Evolutionary conservation across 2,329 filamentous ascomycete species (phyloP), one percentile per base, ranked within the genome.

Genomic region (Lasiodiplodia citricola): DNA sequence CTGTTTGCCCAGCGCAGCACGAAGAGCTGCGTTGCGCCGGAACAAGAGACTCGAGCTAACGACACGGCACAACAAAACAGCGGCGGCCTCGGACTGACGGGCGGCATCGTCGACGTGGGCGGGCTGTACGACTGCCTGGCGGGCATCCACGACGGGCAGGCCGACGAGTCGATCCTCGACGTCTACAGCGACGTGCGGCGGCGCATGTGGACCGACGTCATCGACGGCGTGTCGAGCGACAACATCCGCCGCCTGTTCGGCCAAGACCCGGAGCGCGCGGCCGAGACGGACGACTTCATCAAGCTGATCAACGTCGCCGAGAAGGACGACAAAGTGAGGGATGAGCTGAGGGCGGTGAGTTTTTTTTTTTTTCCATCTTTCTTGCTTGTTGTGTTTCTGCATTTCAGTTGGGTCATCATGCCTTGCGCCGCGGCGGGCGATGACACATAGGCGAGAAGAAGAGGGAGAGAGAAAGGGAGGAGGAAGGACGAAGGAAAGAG

Each of bases 31-130:
- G 7, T 10, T 31, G 31, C 31, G 31, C 31, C 31, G 31, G 31
- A 31, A 2, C 1, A 31, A 8, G 31, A 31, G 31, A 31, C 31
- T 10, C 25, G 10, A 5, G 25, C n/a, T 57, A 31, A 57, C 55
- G 7, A 21, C 18, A 4, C 1, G 1, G 3, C 5, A 4, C 14
- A 5, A 8, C 21, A 28, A 2, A 23, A 57, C 69, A 77, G 76
- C 77, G 88, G 88, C 56, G 88, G 88, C 0, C 79, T 90, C 18
- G 88, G 88, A 1, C 84, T 90, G 62, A 90, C 87, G 0, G 87
- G 88, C 6, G 88, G 88, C 0, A 87, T 91, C 67, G 86, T 87
- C n/a, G 88, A 90, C 71, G 83, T 88, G 2, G 88, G 87, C 13
- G 87, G 87, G 0, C 81, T 91, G 6, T 87, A 84, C 69, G 87